phyloP scores from a whole-genome alignment of 2,329 filamentous ascomycete species.

The Sclerotinia glacialis region DNA sequence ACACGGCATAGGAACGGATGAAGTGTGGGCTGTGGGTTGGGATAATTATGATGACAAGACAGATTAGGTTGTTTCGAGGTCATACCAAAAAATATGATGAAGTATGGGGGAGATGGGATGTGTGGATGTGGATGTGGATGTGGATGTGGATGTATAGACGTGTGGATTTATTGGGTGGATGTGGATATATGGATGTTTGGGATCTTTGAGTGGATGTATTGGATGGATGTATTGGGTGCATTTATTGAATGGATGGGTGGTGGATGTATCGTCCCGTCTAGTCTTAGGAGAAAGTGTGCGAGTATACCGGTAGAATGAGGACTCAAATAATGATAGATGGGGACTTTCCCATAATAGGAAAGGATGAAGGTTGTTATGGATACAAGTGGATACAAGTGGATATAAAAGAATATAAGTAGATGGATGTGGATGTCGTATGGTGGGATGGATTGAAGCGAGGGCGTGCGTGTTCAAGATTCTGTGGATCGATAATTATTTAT shows the following conservation, averaged over 20 bases:
- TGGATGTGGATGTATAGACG: not conserved
- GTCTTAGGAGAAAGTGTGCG: not conserved
- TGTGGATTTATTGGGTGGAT: not conserved
- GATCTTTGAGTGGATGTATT: not conserved
- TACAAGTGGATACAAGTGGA: not conserved
- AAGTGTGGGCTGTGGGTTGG: slow-evolving; percentile 14
- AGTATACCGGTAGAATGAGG: not conserved
- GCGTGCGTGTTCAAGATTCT: not conserved
- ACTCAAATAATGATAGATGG: not conserved
- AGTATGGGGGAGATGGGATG: not conserved
- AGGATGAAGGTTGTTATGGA: slow-evolving; percentile 14
- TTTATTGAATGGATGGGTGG: too few species aligned
- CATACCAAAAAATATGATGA: not conserved
- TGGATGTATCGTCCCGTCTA: too few species aligned
- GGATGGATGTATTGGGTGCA: not conserved
- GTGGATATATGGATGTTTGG: too few species aligned
- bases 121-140: not conserved
- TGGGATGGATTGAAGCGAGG: not conserved
- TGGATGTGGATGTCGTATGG: not conserved
- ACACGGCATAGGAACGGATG: slow-evolving; percentile 23
- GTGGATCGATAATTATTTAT: not conserved
- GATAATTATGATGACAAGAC: slow-evolving; percentile 16
- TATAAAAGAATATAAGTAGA: not conserved
- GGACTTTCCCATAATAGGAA: not conserved
- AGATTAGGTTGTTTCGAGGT: slow-evolving; percentile 13